Base-by-base conservation (phyloP, 306 rosid species). In the Geum urbanum region DNA sequence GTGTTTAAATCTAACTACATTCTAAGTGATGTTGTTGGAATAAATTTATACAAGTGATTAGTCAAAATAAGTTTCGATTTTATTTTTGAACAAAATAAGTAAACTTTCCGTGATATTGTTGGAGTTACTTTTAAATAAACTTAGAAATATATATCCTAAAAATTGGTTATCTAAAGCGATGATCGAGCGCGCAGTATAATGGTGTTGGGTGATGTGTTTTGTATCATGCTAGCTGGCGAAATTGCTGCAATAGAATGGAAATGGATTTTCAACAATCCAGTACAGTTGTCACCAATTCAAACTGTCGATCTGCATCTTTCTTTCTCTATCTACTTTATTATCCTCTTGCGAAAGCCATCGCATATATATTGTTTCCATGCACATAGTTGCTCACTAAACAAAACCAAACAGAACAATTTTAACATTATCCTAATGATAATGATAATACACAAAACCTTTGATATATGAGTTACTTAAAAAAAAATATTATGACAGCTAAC, bases 151-250 rank as follows among this genome's bases (percentile, higher is more conserved):
- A n/a, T n/a, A n/a, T n/a, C 37, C 37, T 32, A 32, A 32, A 32
- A 32, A 32, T 2, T 32, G 37, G 37, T 32, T 2, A 32, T 32
- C 37, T 32, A 32, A 32, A 32, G 37, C 37, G 37, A 32, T 32
- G 37, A 32, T 32, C 37, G 3, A 32, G 37, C 37, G 37, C 37
- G 37, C 3, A 2, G 37, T 32, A 32, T 32, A 32, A 32, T 32
- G 37, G 37, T 32, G 37, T 50, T 4, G 59, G 2, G 45, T 39
- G 69, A 9, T 61, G 70, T 53, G n/a, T 32, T 32, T 32, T 32
- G 37, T 57, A 32, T 65, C 70, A 37, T 60, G 48, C 71, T 80
- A 77, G 77, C 84, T 81, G 88, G 81, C 78, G 24, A 60, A 37
- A 35, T 32, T 32, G 37, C 37, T 32, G 37, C 37, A 32, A 1